A percentile compares a stretch with the other conserved stretches of the same genome.
Conservation (phyloP, 2,329 filamentous ascomycete species). For the Stachybotrys echinatus region DNA sequence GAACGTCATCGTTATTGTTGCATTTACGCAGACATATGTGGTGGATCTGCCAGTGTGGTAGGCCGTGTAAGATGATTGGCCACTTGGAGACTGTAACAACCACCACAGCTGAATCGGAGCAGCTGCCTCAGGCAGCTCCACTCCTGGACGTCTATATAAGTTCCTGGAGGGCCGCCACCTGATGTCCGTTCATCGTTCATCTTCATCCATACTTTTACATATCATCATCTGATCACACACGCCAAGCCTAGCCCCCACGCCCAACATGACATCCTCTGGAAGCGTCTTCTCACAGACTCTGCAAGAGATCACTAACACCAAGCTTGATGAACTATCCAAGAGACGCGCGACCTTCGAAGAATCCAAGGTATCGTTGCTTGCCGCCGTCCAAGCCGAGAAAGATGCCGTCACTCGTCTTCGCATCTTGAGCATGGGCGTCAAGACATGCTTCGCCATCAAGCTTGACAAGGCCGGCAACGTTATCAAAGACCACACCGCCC, state of each 20-base stretch:
- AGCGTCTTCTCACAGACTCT: conserved; percentile 37
- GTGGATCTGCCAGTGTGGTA: no score
- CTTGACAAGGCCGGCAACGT: conserved; percentile 20
- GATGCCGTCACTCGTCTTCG: conserved; percentile 22
- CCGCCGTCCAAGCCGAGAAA: conserved; percentile 18
- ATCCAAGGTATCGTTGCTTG: conserved; percentile 23
- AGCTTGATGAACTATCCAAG: conserved; percentile 37
- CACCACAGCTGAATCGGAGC: no score
- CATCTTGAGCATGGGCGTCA: conserved; percentile 28
- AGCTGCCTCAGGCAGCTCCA: no score
- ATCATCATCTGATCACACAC: no score
- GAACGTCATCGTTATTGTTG: no score
- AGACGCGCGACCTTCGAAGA: conserved; percentile 30
- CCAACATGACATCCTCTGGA: conserved; percentile 18
- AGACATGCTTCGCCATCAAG: conserved; percentile 26
- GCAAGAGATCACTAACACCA: conserved; percentile 36
- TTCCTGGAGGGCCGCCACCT: no score
- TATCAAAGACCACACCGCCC: conserved; percentile 12
- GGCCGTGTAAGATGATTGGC: no score
- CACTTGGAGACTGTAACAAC: no score
- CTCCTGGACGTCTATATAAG: no score
- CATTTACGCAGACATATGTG: no score
- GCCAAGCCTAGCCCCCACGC: background rate
- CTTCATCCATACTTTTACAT: no score
- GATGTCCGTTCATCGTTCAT: no score